Percentiles rank a stretch among this genome's conserved stretches.
Conservation (phyloP, 2,329 filamentous ascomycete species). For the Aureobasidium sp. region DNA sequence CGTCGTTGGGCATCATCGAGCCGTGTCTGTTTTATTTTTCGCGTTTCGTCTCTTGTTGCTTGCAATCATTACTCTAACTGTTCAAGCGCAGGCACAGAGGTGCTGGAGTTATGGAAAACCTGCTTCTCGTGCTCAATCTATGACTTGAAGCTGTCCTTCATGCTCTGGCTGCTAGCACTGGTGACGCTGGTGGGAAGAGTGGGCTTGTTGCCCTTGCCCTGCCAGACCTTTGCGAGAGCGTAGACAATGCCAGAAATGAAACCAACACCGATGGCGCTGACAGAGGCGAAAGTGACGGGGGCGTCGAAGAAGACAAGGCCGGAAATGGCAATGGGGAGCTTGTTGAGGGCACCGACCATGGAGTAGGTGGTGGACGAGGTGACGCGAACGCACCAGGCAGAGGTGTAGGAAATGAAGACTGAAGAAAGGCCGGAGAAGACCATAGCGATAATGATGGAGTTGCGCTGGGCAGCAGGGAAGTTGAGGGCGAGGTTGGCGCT, state of each 20-base stretch:
- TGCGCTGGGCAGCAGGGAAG: constrained; percentile 78
- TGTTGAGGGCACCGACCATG: constrained; percentile 97
- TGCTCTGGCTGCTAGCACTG: constrained; percentile 87
- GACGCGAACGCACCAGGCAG: constrained; percentile 95
- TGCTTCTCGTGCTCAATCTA: constrained; percentile 26
- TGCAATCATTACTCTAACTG: background rate
- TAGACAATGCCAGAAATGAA: constrained; percentile 93
- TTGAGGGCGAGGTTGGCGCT: constrained; percentile 73
- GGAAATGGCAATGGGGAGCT: constrained; percentile 88
- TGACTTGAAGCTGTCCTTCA: constrained; percentile 74
- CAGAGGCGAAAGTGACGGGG: constrained; percentile 83
- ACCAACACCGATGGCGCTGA: constrained; percentile 83
- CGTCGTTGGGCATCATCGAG: background rate
- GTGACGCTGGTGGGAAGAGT: constrained; percentile 53
- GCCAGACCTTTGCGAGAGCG: constrained; percentile 71
- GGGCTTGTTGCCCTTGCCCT: constrained; percentile 38
- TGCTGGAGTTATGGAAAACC: background rate
- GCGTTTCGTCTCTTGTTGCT: background rate
- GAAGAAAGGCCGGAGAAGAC: constrained; percentile 86
- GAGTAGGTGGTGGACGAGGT: constrained; percentile 97
- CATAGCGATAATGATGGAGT: constrained; percentile 78
- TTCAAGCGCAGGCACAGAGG: background rate
- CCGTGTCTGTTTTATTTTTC: background rate
- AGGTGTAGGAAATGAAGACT: constrained; percentile 99
- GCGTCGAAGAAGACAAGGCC: constrained; percentile 94